A percentile compares a stretch with the other conserved stretches of the same genome.
Conservation (phyloP, 495 filamentous ascomycete genomes). For the Tetracladium setigerum region DNA sequence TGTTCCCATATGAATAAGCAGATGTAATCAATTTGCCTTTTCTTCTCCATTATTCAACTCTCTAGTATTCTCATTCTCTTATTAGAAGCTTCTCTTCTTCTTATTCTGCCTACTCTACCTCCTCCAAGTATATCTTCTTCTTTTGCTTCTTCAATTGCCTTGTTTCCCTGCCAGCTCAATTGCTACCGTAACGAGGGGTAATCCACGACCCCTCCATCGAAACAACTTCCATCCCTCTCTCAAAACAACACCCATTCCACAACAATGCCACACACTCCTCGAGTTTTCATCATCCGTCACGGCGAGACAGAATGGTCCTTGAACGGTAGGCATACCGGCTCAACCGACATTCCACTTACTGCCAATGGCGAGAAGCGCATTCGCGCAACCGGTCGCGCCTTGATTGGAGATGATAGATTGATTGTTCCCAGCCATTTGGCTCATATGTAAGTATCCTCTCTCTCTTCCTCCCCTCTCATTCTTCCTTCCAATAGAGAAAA, state of each 20-base stretch:
- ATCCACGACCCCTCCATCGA: too few relatives aligned
- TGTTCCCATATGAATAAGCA: too few relatives aligned
- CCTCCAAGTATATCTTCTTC: too few relatives aligned
- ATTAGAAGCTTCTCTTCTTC: too few relatives aligned
- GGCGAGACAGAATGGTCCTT: conserved; percentile 96
- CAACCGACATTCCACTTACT: conserved; percentile 80
- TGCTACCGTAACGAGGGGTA: too few relatives aligned
- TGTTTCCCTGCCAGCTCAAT: too few relatives aligned
- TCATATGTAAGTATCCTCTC: conserved; percentile 48
- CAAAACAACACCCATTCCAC: neutral
- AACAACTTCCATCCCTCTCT: neutral
- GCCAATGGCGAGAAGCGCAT: conserved; percentile 80
- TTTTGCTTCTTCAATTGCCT: too few relatives aligned
- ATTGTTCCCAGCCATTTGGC: conserved; percentile 78
- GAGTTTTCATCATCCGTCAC: conserved; percentile 90
- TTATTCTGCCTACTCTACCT: too few relatives aligned
- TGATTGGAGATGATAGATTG: conserved; percentile 77
- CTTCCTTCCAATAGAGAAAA: neutral
- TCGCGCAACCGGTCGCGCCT: conserved; percentile 67
- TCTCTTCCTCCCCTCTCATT: neutral
- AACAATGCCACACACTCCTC: conserved; percentile 47
- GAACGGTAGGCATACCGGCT: conserved; percentile 84
- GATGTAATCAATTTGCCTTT: too few relatives aligned
- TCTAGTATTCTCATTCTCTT: too few relatives aligned
- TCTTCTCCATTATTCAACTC: too few relatives aligned